Conservation (phyloP, 129 eudicot genomes). For the Lonicera japonica region DNA sequence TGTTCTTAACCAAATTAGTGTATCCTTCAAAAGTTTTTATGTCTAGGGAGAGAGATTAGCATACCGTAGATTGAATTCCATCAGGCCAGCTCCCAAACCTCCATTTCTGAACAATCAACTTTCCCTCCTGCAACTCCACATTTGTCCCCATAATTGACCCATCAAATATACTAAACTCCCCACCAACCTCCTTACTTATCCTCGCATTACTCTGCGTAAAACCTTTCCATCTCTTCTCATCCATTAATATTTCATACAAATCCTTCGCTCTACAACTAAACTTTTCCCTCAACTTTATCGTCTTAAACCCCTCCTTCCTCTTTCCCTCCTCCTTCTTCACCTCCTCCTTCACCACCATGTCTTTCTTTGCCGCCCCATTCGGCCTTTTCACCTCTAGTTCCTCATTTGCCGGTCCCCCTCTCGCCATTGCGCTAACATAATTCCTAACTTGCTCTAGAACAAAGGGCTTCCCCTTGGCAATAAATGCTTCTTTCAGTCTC, state of each 20-base stretch:
- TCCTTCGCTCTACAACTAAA: conserved; percentile 82
- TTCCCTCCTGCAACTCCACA: conserved; percentile 81
- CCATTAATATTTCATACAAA: conserved; percentile 91
- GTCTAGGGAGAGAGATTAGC: no score
- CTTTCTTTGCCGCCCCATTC: conserved; percentile 9
- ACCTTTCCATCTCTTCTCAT: conserved; percentile 98
- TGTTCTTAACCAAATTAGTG: no score
- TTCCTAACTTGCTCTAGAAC: conserved; percentile 69
- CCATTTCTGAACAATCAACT: conserved; percentile 92
- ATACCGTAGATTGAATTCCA: conserved; percentile 81
- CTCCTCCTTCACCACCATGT: conserved; percentile 32
- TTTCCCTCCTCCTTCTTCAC: conserved; percentile 12
- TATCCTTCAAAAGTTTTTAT: no score
- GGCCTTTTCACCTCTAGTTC: conserved; percentile 80
- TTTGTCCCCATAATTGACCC: conserved; percentile 79
- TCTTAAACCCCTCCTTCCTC: conserved; percentile 83
- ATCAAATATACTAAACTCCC: conserved; percentile 75
- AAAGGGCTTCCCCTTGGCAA: conserved; percentile 55
- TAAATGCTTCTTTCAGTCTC: conserved; percentile 73
- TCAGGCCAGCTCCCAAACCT: conserved; percentile 95
- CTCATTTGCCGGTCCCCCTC: conserved; percentile 86
- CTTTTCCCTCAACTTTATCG: conserved; percentile 72
- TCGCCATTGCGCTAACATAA: conserved; percentile 78
- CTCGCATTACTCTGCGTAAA: conserved; percentile 91
- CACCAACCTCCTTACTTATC: conserved; percentile 88